These are phyloP conservation scores for Haberlea rhodopensis DNA, from an alignment of 257 asterid species.

Conservation along the genomic window DNA sequence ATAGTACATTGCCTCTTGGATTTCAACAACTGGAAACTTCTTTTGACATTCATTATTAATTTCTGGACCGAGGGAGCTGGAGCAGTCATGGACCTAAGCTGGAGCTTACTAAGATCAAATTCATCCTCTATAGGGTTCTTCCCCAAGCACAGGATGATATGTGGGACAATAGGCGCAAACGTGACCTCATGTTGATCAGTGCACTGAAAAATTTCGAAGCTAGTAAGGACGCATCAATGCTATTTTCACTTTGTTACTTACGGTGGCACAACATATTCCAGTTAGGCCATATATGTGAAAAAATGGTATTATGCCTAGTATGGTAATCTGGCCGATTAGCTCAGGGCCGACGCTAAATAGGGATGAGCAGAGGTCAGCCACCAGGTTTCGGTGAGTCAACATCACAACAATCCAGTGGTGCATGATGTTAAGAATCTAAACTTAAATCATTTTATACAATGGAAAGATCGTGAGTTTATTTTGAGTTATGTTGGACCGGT, in stretches of 20 bases:
- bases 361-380: conserved; percentile 51
- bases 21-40: conserved; percentile 42
- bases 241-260: conserved; percentile 52
- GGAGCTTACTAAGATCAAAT: conserved; percentile 44
- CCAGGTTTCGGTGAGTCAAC: conserved; percentile 51
- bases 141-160: conserved; percentile 47
- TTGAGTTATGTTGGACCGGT: not conserved
- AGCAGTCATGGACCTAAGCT: conserved; percentile 48
- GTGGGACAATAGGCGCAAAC: conserved; percentile 55
- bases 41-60: conserved; percentile 41
- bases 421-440: conserved; percentile 18
- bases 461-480: not conserved
- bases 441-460: not conserved
- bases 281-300: conserved; percentile 51
- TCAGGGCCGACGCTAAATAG: conserved; percentile 53
- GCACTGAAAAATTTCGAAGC: conserved; percentile 37
- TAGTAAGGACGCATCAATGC: conserved; percentile 49
- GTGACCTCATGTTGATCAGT: conserved; percentile 43
- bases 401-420: conserved; percentile 53
- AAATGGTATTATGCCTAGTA: conserved; percentile 50
- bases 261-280: conserved; percentile 55
- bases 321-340: conserved; percentile 44
- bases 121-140: conserved; percentile 50
- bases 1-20: conserved; percentile 44
- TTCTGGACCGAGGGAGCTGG: conserved; percentile 61